Evolutionary conservation across 192 early-diverging fungal species (phyloP), one percentile per base, ranked within the genome.

Genomic region (Linnemannia hyalina): DNA sequence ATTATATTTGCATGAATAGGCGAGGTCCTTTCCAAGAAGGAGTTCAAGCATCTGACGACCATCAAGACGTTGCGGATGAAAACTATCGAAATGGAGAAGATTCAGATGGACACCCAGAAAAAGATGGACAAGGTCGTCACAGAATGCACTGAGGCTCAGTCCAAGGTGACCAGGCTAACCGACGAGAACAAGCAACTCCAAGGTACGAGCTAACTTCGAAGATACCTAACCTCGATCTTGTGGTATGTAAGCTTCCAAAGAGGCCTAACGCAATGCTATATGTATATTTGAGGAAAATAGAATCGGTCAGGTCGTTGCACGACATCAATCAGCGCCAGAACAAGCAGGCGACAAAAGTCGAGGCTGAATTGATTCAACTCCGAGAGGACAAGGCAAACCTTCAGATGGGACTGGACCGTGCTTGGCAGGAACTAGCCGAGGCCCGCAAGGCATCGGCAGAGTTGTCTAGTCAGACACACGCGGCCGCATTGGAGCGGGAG

Each of bases 61-160:
- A 93, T 95, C 83, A 97, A 97, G 80, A 92, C 93, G 69, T 84
- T 97, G 41, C 90, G 95, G 9, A 83, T 90, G 1, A 95, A 96
- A 78, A 91, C 90, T 81, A 88, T 87, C 35, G 93, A 93, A 26
- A 55, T 80, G 5, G 97, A 97, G 16, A 94, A 93, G 52, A 40
- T 75, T 0, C 75, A 90, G 11, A 74, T 84, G 55, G 86, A 89
- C 47, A 69, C 91, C 9, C 92, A 94, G 73, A 89, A 89, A 75
- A 92, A 90, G 74, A 76, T 92, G 16, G 93, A 94, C 8, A 88
- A 82, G 65, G 81, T 82, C 4, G 32, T 82, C 0, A 73, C 83
- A 36, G 89, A 90, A 63, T 82, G 89, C 29, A 81, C 89, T 26
- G 93, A 95, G 49, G 78, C 91, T 1, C 88, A 88, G n/a, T 73